These are phyloP conservation scores for Aureobasidium sp. DNA, from an alignment of 2,329 filamentous ascomycete species.

Conservation along the genomic window DNA sequence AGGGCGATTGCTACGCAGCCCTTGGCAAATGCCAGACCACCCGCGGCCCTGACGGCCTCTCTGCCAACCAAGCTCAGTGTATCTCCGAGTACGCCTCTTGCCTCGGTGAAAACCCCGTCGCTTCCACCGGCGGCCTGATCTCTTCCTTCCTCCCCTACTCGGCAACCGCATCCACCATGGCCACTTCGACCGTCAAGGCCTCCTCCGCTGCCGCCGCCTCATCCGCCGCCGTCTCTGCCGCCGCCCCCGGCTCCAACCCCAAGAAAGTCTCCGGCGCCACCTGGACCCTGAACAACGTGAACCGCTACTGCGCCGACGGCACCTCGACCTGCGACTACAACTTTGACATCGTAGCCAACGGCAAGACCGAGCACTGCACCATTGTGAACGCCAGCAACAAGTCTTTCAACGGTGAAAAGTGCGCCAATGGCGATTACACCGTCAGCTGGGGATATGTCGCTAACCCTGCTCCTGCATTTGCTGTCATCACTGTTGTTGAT, in stretches of 20 bases:
- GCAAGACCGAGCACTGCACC: constrained; percentile 14
- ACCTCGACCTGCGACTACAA: constrained; percentile 18
- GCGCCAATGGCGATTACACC: constrained; percentile 8
- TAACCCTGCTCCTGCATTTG: constrained; percentile 15
- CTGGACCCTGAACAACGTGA: constrained; percentile 17
- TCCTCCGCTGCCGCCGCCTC: not conserved
- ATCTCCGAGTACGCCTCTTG: constrained; percentile 2
- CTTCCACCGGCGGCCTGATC: not conserved
- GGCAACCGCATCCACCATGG: not conserved
- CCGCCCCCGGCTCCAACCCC: not conserved
- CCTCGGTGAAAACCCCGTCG: constrained; percentile 14
- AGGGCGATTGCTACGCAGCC: constrained; percentile 4
- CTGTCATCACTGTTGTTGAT: constrained; percentile 16
- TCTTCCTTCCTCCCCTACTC: not conserved
- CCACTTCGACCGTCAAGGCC: constrained; percentile 1
- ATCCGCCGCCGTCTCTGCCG: not conserved
- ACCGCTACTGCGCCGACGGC: constrained; percentile 16
- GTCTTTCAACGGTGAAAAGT: constrained; percentile 11
- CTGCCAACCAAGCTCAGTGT: constrained; percentile 12
- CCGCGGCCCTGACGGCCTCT: not conserved
- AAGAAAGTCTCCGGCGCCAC: constrained; percentile 11
- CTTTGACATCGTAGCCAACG: constrained; percentile 16
- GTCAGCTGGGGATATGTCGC: constrained; percentile 17
- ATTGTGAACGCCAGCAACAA: constrained; percentile 15
- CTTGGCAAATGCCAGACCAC: constrained; percentile 7